A percentile compares a stretch with the other conserved stretches of the same genome.
These are phyloP conservation scores for Aspergillus wentii DNA, from an alignment of 495 filamentous ascomycete species.

Conservation along the genomic window DNA sequence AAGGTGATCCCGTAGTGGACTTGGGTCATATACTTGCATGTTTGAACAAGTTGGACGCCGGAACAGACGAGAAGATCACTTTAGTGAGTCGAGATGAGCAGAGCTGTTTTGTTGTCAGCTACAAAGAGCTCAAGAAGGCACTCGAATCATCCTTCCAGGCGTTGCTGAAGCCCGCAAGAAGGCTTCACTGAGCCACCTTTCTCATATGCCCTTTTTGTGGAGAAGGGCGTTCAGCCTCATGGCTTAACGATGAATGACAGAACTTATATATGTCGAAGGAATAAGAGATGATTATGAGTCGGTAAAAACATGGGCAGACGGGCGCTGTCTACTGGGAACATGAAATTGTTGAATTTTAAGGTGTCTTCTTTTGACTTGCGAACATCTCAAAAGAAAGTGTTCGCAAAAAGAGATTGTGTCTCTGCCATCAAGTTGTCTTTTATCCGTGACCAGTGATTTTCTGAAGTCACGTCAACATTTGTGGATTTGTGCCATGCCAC, in stretches of 20 bases:
- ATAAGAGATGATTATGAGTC: not conserved
- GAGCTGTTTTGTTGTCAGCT: slow-evolving; percentile 78
- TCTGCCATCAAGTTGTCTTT: too few species aligned
- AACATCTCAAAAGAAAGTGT: too few species aligned
- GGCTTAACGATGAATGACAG: too few species aligned
- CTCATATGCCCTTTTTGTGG: not conserved
- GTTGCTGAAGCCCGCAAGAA: slow-evolving; percentile 53
- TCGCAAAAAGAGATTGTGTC: too few species aligned
- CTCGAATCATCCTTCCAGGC: slow-evolving; percentile 77
- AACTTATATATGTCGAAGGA: slow-evolving; percentile 12
- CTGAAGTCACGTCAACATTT: not conserved
- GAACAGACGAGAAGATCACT: slow-evolving; percentile 77
- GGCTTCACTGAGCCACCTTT: slow-evolving; percentile 29
- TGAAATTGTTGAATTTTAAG: too few species aligned
- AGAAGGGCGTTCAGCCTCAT: too few species aligned
- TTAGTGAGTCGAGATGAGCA: slow-evolving; percentile 87
- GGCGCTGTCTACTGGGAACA: too few species aligned
- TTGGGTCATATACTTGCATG: slow-evolving; percentile 78
- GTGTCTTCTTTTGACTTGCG: too few species aligned
- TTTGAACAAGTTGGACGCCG: slow-evolving; percentile 89
- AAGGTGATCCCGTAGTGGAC: slow-evolving; percentile 74
- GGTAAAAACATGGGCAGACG: too few species aligned
- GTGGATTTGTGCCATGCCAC: too few species aligned
- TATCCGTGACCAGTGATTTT: too few species aligned
- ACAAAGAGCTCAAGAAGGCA: slow-evolving; percentile 79